A percentile compares a stretch with the other conserved stretches of the same genome.
Conservation (phyloP, 306 rosid genomes). For the Psophocarpus tetragonolobus region DNA sequence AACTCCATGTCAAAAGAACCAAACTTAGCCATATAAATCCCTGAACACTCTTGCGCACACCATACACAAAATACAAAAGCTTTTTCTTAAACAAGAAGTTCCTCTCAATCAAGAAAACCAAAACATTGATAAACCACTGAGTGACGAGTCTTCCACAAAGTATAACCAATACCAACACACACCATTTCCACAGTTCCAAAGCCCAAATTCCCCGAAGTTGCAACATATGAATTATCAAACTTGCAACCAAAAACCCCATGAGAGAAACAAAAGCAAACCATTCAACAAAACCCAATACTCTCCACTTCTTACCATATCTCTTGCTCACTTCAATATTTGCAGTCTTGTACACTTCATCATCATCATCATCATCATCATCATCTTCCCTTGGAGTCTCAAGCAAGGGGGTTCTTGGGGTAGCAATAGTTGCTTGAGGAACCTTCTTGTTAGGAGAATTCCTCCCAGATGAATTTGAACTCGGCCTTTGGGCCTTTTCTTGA, state of each 20-base stretch:
- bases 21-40: conserved; percentile 69
- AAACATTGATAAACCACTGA: conserved; percentile 61
- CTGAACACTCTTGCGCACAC: conserved; percentile 72
- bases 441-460: conserved; percentile 34
- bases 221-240: conserved; percentile 43
- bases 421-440: conserved; percentile 33
- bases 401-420: conserved; percentile 60
- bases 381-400: conserved; percentile 34
- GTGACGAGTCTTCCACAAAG: conserved; percentile 71
- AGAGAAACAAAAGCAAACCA: conserved; percentile 51
- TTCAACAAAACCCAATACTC: conserved; percentile 38
- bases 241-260: conserved; percentile 49
- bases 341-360: conserved; percentile 66
- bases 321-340: conserved; percentile 58
- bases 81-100: conserved; percentile 74
- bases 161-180: conserved; percentile 63
- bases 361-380: conserved; percentile 77
- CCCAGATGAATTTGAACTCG: too few species aligned
- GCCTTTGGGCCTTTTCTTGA: conserved; percentile 36
- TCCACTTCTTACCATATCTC: conserved; percentile 47
- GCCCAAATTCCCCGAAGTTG: conserved; percentile 46
- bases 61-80: conserved; percentile 84
- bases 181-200: conserved; percentile 71
- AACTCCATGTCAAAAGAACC: conserved; percentile 72
- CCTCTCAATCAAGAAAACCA: conserved; percentile 70